Conservation (phyloP, 345 rosid species). For the Eucalyptus shirleyi region DNA sequence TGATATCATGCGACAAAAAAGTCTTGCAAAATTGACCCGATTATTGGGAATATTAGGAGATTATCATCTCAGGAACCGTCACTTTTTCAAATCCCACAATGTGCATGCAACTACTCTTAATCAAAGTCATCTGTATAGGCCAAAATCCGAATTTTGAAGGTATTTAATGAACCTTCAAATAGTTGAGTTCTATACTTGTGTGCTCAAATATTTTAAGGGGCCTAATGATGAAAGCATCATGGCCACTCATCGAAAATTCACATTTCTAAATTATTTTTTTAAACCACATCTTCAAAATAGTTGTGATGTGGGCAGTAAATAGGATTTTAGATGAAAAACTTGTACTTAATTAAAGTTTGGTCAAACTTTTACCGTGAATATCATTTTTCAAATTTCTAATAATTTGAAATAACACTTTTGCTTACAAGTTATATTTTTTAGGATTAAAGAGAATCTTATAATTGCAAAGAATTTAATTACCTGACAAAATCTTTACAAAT, state of each 20-base stretch:
- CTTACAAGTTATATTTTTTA: neutral
- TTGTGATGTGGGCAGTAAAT: neutral
- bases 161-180: neutral
- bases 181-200: too few species aligned
- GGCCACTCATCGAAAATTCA: neutral
- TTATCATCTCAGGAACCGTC: fast-evolving
- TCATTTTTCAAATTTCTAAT: neutral
- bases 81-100: neutral
- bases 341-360: neutral
- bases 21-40: too few species aligned
- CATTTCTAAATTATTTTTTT: too few species aligned
- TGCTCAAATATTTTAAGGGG: neutral
- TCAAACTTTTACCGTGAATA: neutral
- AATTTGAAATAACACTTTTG: neutral
- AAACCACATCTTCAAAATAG: too few species aligned
- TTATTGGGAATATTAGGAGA: fast-evolving
- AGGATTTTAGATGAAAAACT: neutral
- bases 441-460: neutral
- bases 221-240: neutral
- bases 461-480: neutral
- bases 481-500: neutral
- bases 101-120: neutral
- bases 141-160: fast-evolving
- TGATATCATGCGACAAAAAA: neutral
- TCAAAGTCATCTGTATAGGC: neutral